phyloP scores from a whole-genome alignment of 805 yeast genomes.

The Myxozyma lipomycoides region DNA sequence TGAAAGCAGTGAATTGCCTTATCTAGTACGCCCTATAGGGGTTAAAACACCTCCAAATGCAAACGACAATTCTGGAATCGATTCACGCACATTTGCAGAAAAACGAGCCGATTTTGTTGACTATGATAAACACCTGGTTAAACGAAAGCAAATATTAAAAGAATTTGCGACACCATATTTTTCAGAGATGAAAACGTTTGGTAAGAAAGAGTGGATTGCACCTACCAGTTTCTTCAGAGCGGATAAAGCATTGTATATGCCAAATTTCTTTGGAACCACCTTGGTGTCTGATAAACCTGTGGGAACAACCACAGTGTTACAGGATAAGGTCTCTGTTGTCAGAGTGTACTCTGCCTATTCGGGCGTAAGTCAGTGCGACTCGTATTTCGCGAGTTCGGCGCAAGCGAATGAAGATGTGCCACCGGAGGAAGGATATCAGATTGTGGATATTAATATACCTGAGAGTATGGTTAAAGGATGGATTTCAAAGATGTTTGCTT shows the following conservation, averaged over 20 bases:
- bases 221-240: constrained; percentile 75
- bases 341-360: constrained; percentile 63
- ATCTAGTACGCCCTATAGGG: constrained; percentile 46
- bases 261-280: constrained; percentile 65
- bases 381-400: constrained; percentile 52
- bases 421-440: constrained; percentile 49
- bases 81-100: constrained; percentile 40
- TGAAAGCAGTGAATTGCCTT: constrained; percentile 3
- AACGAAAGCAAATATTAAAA: constrained; percentile 46
- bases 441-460: constrained; percentile 71
- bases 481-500: constrained; percentile 52
- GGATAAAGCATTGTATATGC: constrained; percentile 74
- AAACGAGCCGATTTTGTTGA: constrained; percentile 48
- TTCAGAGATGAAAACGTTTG: constrained; percentile 54
- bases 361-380: constrained; percentile 63
- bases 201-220: constrained; percentile 72
- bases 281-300: constrained; percentile 36
- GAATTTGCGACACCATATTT: constrained; percentile 68
- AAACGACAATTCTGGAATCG: constrained; percentile 42
- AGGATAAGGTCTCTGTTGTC: constrained; percentile 57
- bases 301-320: constrained; percentile 41
- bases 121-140: constrained; percentile 45
- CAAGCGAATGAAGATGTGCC: constrained; percentile 44
- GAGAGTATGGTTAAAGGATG: constrained; percentile 68
- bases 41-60: constrained; percentile 39